Evolutionary conservation across 139 green algal genomes (phyloP).

Genomic region (Chlorella sorokiniana): DNA sequence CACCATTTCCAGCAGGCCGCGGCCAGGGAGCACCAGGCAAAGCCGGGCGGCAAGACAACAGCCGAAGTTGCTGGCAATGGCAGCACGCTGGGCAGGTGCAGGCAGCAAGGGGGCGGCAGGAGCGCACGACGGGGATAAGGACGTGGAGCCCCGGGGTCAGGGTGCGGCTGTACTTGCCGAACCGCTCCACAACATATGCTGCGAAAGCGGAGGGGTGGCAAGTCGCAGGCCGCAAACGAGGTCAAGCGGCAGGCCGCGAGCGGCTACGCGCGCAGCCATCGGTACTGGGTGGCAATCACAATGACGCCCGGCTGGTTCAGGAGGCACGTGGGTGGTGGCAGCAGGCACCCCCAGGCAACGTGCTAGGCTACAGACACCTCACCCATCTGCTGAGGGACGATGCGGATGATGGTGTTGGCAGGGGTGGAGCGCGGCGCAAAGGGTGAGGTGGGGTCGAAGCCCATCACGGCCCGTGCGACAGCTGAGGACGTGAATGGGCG

Average conservation of each 20-base stretch:
- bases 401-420: constrained; percentile 58
- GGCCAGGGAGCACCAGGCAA: too few species aligned
- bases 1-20: too few species aligned
- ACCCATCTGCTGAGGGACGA: constrained; percentile 89
- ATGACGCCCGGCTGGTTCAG: neutral
- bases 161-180: constrained; percentile 86
- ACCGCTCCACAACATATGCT: constrained; percentile 78
- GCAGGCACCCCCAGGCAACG: too few species aligned
- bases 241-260: neutral
- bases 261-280: neutral
- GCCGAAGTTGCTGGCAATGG: too few species aligned
- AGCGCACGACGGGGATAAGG: constrained; percentile 85
- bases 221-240: neutral
- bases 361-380: neutral
- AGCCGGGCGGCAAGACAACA: too few species aligned
- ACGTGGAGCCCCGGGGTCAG: constrained; percentile 91
- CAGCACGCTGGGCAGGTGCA: too few species aligned
- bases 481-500: neutral
- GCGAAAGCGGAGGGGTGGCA: neutral
- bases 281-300: neutral
- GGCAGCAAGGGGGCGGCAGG: neutral
- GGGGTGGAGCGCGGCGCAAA: constrained; percentile 38
- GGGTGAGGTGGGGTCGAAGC: constrained; percentile 5
- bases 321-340: neutral
- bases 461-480: neutral